Evolutionary conservation across 176 grass and related monocot genomes (phyloP), one percentile per base, ranked within the genome.

Genomic region (Aegilops sharonensis): DNA sequence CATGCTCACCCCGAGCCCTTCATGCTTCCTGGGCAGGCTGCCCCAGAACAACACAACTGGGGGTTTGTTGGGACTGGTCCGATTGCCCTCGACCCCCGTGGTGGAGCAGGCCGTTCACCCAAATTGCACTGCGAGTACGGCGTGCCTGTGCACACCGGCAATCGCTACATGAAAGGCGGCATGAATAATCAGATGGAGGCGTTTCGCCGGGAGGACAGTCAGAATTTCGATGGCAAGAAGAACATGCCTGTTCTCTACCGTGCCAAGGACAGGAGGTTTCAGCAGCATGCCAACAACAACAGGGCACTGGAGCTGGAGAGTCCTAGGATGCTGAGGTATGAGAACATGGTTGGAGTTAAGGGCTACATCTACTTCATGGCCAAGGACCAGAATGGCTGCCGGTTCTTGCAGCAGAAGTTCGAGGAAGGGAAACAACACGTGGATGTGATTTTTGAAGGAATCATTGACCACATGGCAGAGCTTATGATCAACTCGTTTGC

Each of bases 401-500:
- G 83, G 36, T 87, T 74, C 56, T 82, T 98, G 93, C 93, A 94
- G 75, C 82, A 89, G 77, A 95, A 89, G 80, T 85, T 98, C 77
- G 85, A 90, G 78, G 80, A 95, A 83, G 92, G 90, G 76, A 94
- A 91, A 24, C 60, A 87, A 37, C 64, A 89, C 39, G 90, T 92
- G 15, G 88, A 95, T 89, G 57, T 48, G 12, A 90, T 98, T 5
- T 98, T 94, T 79, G 85, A 94, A 73, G 92, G 90, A 36, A 89
- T 92, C 39, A 89, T 98, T 25, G 67, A 91, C 65, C 92, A 98
- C 83, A 81, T 90, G 65, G 61, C 54, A 9, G 93, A 95, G 35
- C 92, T 95, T 37, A 92, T 98, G 92, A 80, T 83, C 25, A 87
- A 94, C 67, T 88, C 80, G 9, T 94, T 91, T 80, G 97, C 90